A percentile compares a stretch with the other conserved stretches of the same genome.
Conservation (phyloP, 164 flowering plant species). For the Tinospora cordifolia region DNA sequence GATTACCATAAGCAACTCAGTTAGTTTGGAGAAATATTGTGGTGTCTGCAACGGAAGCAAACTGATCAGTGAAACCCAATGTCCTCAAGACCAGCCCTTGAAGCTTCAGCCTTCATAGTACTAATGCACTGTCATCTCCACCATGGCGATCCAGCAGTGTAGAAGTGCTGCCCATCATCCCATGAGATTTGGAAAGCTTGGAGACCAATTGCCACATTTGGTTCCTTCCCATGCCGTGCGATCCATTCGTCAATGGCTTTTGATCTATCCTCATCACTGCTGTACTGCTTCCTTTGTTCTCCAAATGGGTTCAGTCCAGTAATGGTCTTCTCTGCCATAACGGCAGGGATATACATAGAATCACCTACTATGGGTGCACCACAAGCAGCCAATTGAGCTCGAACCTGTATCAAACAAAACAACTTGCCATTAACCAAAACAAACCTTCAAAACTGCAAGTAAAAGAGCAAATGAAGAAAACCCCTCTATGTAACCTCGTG, state of each 20-base stretch:
- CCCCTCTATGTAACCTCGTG: too few species aligned
- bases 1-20: too few species aligned
- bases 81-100: not conserved
- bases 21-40: too few species aligned
- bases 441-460: not conserved
- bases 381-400: constrained; percentile 86
- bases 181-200: constrained; percentile 95
- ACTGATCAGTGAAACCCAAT: too few species aligned
- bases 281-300: constrained; percentile 27
- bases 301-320: constrained; percentile 74
- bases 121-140: constrained; percentile 50
- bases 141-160: constrained; percentile 82
- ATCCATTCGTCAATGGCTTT: constrained; percentile 57
- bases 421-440: not conserved
- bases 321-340: constrained; percentile 44
- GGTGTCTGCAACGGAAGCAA: too few species aligned
- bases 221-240: constrained; percentile 81
- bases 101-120: not conserved
- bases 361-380: constrained; percentile 95
- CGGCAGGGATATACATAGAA: constrained; percentile 90
- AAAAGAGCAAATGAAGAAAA: not conserved
- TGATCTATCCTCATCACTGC: constrained; percentile 35
- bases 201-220: constrained; percentile 76
- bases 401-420: constrained; percentile 50
- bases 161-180: constrained; percentile 62